phyloP scores from a whole-genome alignment of 495 filamentous ascomycete genomes.

The Penicillium herquei region DNA sequence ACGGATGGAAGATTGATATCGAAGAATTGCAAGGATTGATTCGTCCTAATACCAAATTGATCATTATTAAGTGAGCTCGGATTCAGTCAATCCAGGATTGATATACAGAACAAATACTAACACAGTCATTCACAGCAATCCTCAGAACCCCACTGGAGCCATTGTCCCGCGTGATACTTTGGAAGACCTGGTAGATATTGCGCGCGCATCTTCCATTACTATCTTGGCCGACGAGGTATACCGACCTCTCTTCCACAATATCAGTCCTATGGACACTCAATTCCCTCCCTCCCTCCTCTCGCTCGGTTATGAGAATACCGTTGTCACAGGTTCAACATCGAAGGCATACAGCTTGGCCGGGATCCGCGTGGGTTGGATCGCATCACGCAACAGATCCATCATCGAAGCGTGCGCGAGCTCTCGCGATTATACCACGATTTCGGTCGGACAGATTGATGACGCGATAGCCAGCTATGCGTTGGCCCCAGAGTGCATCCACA shows the following conservation, averaged over 20 bases:
- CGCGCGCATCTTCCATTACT: slow-evolving; percentile 58
- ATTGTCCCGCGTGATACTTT: slow-evolving; percentile 62
- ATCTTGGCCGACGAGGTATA: slow-evolving; percentile 85
- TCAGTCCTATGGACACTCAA: slow-evolving; percentile 52
- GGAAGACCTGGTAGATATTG: slow-evolving; percentile 61
- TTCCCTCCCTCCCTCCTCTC: slow-evolving; percentile 71
- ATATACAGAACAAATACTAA: slow-evolving; percentile 1
- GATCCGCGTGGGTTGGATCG: slow-evolving; percentile 81
- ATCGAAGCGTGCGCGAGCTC: slow-evolving; percentile 64
- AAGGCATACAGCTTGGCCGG: slow-evolving; percentile 87
- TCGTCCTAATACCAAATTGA: slow-evolving; percentile 71
- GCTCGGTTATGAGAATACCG: slow-evolving; percentile 65
- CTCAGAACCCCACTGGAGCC: slow-evolving; percentile 84
- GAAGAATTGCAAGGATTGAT: slow-evolving; percentile 66
- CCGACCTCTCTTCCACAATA: slow-evolving; percentile 80
- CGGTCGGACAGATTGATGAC: slow-evolving; percentile 80
- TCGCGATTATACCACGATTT: slow-evolving; percentile 84
- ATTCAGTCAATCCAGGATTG: background rate
- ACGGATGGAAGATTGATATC: slow-evolving; percentile 67
- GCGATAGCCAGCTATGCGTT: slow-evolving; percentile 75
- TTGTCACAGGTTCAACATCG: slow-evolving; percentile 79
- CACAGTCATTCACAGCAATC: slow-evolving; percentile 57
- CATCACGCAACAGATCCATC: slow-evolving; percentile 59
- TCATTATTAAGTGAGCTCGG: slow-evolving; percentile 57
- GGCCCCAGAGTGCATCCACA: slow-evolving; percentile 58